phyloP scores from a whole-genome alignment of 2,329 filamentous ascomycete genomes.

The Epichloe sibirici region DNA sequence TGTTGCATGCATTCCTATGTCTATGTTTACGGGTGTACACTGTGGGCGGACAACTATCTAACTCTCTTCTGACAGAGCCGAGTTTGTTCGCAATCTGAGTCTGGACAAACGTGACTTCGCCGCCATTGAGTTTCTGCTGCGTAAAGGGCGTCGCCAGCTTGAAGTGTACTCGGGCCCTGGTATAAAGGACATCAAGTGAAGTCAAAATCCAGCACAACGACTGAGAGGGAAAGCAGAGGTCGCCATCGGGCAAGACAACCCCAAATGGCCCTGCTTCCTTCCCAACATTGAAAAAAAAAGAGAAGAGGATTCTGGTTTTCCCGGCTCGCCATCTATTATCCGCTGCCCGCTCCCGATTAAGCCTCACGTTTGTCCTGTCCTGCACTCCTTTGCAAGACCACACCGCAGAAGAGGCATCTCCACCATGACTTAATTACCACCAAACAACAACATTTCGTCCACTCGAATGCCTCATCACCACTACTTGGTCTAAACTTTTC shows the following conservation, averaged over 20 bases:
- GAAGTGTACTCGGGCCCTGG: slow-evolving; percentile 70
- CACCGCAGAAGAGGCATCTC: slow-evolving; percentile 2
- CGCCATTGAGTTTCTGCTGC: slow-evolving; percentile 72
- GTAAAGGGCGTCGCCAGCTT: slow-evolving; percentile 70
- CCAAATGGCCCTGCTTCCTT: background rate
- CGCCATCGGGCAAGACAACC: background rate
- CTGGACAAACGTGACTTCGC: slow-evolving; percentile 77
- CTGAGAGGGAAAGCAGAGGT: background rate
- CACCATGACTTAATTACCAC: slow-evolving; percentile 6
- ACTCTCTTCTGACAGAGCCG: slow-evolving; percentile 22
- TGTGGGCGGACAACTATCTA: background rate
- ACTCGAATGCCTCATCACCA: slow-evolving; percentile 2
- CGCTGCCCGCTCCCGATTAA: background rate
- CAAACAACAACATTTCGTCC: slow-evolving; percentile 2
- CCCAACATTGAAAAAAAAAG: background rate
- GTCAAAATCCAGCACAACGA: background rate
- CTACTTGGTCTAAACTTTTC: slow-evolving; percentile 7
- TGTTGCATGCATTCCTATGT: background rate
- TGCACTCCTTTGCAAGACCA: background rate
- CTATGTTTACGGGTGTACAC: background rate
- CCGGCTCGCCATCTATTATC: background rate
- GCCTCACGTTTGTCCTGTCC: too few species aligned
- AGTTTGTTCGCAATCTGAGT: slow-evolving; percentile 60
- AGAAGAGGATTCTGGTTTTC: background rate
- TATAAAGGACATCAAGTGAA: slow-evolving; percentile 59